Evolutionary conservation across 495 filamentous ascomycete genomes (phyloP), one percentile per base, ranked within the genome.

Genomic region (Tetracladium marchalianum): DNA sequence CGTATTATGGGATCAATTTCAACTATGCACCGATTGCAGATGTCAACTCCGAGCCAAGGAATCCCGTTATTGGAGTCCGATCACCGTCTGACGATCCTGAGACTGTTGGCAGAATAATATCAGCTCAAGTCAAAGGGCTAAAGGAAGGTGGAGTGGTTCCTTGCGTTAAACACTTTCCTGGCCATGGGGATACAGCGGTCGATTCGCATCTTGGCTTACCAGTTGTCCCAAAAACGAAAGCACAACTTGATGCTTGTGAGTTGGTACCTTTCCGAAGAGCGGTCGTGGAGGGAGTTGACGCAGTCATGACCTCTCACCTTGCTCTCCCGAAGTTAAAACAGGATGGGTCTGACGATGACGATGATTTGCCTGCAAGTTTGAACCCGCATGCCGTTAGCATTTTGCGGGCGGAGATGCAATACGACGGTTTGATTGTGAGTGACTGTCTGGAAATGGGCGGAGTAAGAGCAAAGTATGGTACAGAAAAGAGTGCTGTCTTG

Each of bases 391-490:
- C 90, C 17, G 84, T 93, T 47, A 84, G 85, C 33, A 68, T 93
- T 15, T 66, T 95, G 13, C 75, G 88, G 11, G 80, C 81, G 31
- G 85, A 93, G 44, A 73, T 93, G 42, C 80, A 84, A n/a, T 93
- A 92, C 55, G 71, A 85, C 47, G 87, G 88, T 1, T 84, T 95
- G 12, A 86, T 88, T 15, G 82, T 95, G 34, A 92, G 86, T 1
- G 88, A 95, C 53, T 95, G 88, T 46, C 67, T 93, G 31, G 87
- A 93, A 61, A 95, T 93, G 88, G 87, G 93, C 35, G 69, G 70
- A 1, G 66, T 74, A n/a, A 59, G 68, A 15, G 57, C 63, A 4
- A 70, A 64, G 9, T 66, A 62, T 46, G 70, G 70, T 4, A 70
- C 69, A 0, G 68, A 71, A 39, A 57, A 66, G 46, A 69, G 68